Evolutionary conservation across 163 green algal species (phyloP), one percentile per base, ranked within the genome.

Genomic region (Prototheca cutis): DNA sequence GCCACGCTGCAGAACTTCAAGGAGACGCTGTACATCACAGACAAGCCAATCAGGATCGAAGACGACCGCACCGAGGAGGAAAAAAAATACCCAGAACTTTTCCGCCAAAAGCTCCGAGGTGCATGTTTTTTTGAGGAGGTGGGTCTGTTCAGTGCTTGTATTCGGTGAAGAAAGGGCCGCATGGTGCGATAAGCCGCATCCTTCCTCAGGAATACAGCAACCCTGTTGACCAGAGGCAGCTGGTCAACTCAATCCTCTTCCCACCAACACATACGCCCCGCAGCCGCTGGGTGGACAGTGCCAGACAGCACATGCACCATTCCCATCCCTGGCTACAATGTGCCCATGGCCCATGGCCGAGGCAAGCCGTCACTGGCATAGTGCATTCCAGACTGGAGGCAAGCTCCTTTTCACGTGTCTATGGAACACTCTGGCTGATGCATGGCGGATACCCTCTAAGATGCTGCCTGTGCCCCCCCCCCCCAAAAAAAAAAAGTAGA

Each of bases 11-110:
- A 85, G 72, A 60, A 84, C 52, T 87, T 85, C 58, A 59, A 71
- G 8, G 81, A 89, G 63, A 80, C 77, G 17, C 59, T 89, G 2
- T 83, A 84, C 42, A 51, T 87, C 6, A 66, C 63, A 10, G 77
- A 87, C 58, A 71, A 63, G 28, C 71, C 81, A 39, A 48, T 77
- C 45, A 60, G 61, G 28, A 34, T 79, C 32, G 55, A 82, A 58
- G 81, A 89, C 61, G 67, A 48, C 1, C 62, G 81, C 29, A 83
- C 62, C 19, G 75, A 84, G 32, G 78, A 84, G 52, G 71, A 89
- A 61, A 63, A 54, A 10, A 65, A 61, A 21, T 87, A 83, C 54
- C 80, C 77, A 1, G 62, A 81, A 65, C 68, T 88, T 2, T 87
- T 87, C 62, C 61, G 72, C 54, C 65, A 66, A 3, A 70, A 58